Evolutionary conservation across 2,329 filamentous ascomycete species (phyloP).

Genomic region (Chalaropsis ovoidea): DNA sequence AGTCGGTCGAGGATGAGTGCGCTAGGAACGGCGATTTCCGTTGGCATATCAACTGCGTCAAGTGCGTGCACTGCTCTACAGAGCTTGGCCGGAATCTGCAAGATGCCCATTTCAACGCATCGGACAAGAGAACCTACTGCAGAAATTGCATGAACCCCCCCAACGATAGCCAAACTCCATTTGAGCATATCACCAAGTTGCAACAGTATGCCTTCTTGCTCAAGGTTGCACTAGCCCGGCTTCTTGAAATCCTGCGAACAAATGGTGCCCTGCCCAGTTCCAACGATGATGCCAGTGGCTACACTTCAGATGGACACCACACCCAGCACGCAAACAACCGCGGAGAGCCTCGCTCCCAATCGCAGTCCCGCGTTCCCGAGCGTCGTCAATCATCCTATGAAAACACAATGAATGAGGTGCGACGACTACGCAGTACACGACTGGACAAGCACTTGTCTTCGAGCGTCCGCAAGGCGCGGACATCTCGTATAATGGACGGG

Average conservation of each 20-base stretch:
- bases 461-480: conserved; percentile 79
- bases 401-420: conserved; percentile 91
- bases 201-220: conserved; percentile 92
- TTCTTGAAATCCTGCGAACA: conserved; percentile 75
- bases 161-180: conserved; percentile 43
- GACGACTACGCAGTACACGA: conserved; percentile 79
- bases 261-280: conserved; percentile 70
- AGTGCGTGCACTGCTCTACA: conserved; percentile 54
- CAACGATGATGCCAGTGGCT: conserved; percentile 60
- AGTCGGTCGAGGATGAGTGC: conserved; percentile 92
- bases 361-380: conserved; percentile 50
- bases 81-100: conserved; percentile 59
- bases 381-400: conserved; percentile 72
- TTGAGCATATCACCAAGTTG: conserved; percentile 71
- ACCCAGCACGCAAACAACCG: conserved; percentile 10
- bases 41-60: conserved; percentile 77
- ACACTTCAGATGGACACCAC: conserved; percentile 50
- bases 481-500: conserved; percentile 85
- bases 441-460: conserved; percentile 91
- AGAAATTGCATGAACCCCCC: conserved; percentile 51
- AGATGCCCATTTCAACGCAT: conserved; percentile 61
- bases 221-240: conserved; percentile 77
- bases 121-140: conserved; percentile 62
- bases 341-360: conserved; percentile 61
- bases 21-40: conserved; percentile 62